phyloP scores from a whole-genome alignment of 2,329 filamentous ascomycete species.

The Apiospora sp. region DNA sequence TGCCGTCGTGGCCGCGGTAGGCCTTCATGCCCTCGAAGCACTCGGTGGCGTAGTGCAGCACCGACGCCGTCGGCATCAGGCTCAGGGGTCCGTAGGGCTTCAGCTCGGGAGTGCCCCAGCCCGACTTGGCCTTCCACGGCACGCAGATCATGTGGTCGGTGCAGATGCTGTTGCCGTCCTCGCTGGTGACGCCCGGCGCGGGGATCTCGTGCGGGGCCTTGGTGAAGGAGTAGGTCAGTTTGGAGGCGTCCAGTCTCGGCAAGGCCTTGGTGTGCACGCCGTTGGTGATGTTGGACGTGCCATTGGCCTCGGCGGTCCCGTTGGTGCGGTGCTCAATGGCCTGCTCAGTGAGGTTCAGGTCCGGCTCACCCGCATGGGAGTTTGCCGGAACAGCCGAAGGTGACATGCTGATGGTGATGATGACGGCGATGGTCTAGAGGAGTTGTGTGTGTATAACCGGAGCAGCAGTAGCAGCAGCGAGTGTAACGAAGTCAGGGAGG shows the following conservation, averaged over 20 bases:
- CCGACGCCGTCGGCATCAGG: conserved; percentile 73
- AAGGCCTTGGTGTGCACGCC: conserved; percentile 53
- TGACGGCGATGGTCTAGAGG: conserved; percentile 22
- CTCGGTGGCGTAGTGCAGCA: conserved; percentile 78
- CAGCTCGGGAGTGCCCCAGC: conserved; percentile 72
- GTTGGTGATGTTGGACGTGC: conserved; percentile 38
- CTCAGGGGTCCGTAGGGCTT: conserved; percentile 71
- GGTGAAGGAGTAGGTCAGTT: conserved; percentile 59
- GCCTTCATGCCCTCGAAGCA: conserved; percentile 79
- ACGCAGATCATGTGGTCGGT: conserved; percentile 89
- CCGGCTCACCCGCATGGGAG: conserved; percentile 50
- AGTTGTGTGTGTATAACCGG: neutral
- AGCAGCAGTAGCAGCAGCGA: neutral
- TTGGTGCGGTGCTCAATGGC: conserved; percentile 60
- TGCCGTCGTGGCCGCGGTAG: conserved; percentile 74
- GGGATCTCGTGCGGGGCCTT: conserved; percentile 39
- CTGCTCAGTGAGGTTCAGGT: conserved; percentile 59
- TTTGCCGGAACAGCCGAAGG: conserved; percentile 54
- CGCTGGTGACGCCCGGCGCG: conserved; percentile 37
- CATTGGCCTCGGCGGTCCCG: conserved; percentile 41
- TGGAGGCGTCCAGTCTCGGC: conserved; percentile 69
- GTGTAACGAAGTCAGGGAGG: neutral
- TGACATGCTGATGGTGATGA: conserved; percentile 49
- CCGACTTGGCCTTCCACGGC: conserved; percentile 64
- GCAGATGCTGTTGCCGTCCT: conserved; percentile 60